A percentile compares a stretch with the other conserved stretches of the same genome.
Conservation (phyloP, 768 basidiomycete genomes). For the Boletus reticulatus region DNA sequence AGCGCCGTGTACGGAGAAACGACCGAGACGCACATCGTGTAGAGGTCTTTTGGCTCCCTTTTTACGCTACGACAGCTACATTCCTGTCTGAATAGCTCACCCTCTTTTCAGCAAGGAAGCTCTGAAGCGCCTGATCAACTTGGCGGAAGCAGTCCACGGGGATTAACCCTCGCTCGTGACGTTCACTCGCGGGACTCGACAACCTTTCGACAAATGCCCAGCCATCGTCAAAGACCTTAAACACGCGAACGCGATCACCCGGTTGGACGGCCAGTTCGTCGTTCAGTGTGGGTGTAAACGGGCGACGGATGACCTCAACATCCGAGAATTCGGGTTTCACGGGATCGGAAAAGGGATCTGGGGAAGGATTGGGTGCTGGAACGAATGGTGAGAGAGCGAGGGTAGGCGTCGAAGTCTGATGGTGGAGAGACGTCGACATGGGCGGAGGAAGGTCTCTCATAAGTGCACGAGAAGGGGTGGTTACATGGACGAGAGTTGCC, state of each 20-base stretch:
- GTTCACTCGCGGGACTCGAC: neutral
- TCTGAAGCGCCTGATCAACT: slow-evolving; percentile 43
- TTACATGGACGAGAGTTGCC: slow-evolving; percentile 17
- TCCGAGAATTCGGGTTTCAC: slow-evolving; percentile 33
- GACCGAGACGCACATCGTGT: slow-evolving; percentile 3
- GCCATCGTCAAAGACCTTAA: slow-evolving; percentile 63
- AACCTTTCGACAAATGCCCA: slow-evolving; percentile 64
- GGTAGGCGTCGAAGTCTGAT: neutral
- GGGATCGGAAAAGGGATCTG: slow-evolving; percentile 38
- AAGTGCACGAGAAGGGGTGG: slow-evolving; percentile 15
- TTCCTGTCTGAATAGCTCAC: slow-evolving; percentile 32
- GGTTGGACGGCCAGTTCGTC: slow-evolving; percentile 58
- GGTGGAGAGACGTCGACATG: slow-evolving; percentile 9
- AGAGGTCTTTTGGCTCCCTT: neutral
- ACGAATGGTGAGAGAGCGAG: neutral
- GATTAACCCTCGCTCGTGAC: slow-evolving; percentile 48
- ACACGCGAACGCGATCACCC: slow-evolving; percentile 52
- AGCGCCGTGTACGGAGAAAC: neutral
- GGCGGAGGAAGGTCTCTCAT: slow-evolving; percentile 12
- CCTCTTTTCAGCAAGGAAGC: slow-evolving; percentile 49
- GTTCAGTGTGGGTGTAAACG: slow-evolving; percentile 51
- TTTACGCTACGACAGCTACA: neutral
- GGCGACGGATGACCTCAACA: slow-evolving; percentile 50
- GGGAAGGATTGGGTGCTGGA: slow-evolving; percentile 11
- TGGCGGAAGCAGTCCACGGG: slow-evolving; percentile 68